Percentiles rank a stretch among this genome's conserved stretches.
Evolutionary conservation across 2,329 filamentous ascomycete genomes (phyloP).

Genomic region (Xylariaceae sp.): DNA sequence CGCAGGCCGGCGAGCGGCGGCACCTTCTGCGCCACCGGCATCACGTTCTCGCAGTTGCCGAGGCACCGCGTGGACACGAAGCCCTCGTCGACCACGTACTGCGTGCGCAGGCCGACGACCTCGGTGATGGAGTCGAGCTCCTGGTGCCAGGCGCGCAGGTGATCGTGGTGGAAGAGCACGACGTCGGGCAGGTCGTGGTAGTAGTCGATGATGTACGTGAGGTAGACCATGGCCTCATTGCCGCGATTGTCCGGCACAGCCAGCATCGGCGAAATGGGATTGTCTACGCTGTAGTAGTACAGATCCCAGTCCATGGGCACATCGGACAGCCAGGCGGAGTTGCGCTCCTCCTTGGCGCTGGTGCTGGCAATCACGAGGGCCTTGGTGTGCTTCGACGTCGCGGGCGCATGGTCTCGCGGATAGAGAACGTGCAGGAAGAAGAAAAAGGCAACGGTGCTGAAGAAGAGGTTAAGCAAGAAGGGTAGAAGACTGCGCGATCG

Average conservation of each 20-base stretch:
- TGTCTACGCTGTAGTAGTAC: not conserved
- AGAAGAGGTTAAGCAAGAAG: not conserved
- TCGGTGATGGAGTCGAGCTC: conserved; percentile 42
- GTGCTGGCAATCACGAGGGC: not conserved
- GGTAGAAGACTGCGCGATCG: not conserved
- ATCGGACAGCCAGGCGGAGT: not conserved
- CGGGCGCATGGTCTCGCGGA: not conserved
- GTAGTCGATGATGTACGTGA: conserved; percentile 45
- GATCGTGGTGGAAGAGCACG: conserved; percentile 40
- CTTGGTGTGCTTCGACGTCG: not conserved
- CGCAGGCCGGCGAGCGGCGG: not conserved
- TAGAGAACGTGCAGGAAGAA: not conserved
- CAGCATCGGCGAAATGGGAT: conserved; percentile 16
- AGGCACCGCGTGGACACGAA: conserved; percentile 34
- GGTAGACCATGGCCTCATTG: conserved; percentile 47
- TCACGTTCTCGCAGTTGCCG: conserved; percentile 18
- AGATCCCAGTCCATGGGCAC: not conserved
- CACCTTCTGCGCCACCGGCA: conserved; percentile 38
- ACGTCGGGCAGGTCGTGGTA: conserved; percentile 41
- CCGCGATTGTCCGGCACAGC: conserved; percentile 46
- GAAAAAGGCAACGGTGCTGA: not conserved
- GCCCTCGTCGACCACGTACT: conserved; percentile 44
- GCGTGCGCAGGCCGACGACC: conserved; percentile 54
- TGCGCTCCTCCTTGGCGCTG: not conserved
- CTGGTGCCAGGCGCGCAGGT: conserved; percentile 45